A percentile compares a stretch with the other conserved stretches of the same genome.
These are phyloP conservation scores for Entonaema liquescens DNA, from an alignment of 495 filamentous ascomycete species.

Conservation along the genomic window DNA sequence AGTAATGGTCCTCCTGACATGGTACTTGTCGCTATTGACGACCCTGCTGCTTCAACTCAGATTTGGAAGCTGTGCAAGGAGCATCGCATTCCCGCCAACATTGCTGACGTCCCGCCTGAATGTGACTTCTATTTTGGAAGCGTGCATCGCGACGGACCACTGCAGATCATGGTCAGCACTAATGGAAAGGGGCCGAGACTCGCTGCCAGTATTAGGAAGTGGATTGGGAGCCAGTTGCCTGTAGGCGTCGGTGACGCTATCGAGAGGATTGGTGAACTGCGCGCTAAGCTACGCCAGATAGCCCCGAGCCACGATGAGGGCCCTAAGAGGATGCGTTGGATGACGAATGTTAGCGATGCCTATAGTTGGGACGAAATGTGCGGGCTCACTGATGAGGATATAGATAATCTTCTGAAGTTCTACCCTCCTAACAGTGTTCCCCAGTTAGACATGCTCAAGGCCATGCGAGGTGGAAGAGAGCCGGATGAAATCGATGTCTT, in stretches of 20 bases:
- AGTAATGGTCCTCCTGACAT: conserved; percentile 58
- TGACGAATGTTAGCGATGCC: conserved; percentile 87
- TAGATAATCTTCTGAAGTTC: conserved; percentile 75
- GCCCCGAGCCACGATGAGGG: conserved; percentile 78
- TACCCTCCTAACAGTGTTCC: conserved; percentile 66
- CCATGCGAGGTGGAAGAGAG: conserved; percentile 57
- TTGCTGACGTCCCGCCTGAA: conserved; percentile 94
- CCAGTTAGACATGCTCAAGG: conserved; percentile 57
- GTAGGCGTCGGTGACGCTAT: conserved; percentile 82
- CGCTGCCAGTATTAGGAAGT: conserved; percentile 83
- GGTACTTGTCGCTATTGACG: conserved; percentile 93
- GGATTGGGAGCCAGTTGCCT: conserved; percentile 81
- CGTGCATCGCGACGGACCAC: conserved; percentile 90
- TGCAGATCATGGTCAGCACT: conserved; percentile 98
- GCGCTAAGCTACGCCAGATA: conserved; percentile 78
- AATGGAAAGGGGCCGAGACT: conserved; percentile 96
- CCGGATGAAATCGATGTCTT: conserved; percentile 59
- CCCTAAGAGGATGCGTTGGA: conserved; percentile 94
- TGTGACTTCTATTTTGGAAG: conserved; percentile 99
- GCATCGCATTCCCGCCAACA: conserved; percentile 85
- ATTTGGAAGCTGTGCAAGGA: conserved; percentile 95
- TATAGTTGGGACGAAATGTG: conserved; percentile 90
- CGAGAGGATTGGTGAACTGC: conserved; percentile 78
- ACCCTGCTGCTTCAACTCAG: conserved; percentile 81
- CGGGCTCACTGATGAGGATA: conserved; percentile 82